phyloP scores from a whole-genome alignment of 805 yeast species.

The Kuraishia ogatae region DNA sequence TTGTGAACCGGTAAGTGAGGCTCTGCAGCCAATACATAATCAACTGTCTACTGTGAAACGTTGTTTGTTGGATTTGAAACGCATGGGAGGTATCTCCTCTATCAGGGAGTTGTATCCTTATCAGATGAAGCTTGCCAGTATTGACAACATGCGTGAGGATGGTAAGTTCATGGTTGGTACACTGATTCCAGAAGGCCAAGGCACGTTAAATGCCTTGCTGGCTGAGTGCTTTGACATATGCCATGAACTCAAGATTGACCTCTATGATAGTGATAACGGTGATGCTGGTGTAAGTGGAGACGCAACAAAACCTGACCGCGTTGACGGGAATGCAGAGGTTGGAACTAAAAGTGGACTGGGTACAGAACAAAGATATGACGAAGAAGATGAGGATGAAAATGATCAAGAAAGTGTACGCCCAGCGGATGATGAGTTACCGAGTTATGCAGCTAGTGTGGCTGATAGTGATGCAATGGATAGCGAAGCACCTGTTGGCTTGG shows the following conservation, averaged over 20 bases:
- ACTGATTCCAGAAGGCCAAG: conserved; percentile 97
- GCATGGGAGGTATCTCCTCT: conserved; percentile 86
- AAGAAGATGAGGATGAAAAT: conserved; percentile 23
- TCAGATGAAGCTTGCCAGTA: conserved; percentile 85
- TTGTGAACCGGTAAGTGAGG: conserved; percentile 92
- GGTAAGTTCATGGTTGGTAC: conserved; percentile 88
- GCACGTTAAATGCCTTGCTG: conserved; percentile 79
- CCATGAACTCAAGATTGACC: conserved; percentile 83
- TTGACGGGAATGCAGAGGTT: conserved; percentile 20
- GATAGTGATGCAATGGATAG: conserved; percentile 12
- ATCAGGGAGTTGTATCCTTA: conserved; percentile 91
- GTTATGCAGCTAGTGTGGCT: conserved; percentile 21
- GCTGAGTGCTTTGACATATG: conserved; percentile 93
- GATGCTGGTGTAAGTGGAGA: conserved; percentile 19
- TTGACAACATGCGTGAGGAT: conserved; percentile 80
- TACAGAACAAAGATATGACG: conserved; percentile 19
- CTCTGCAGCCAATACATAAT: conserved; percentile 87
- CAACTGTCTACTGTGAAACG: conserved; percentile 87
- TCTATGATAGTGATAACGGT: conserved; percentile 43
- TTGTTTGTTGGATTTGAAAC: conserved; percentile 80
- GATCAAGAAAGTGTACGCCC: conserved; percentile 7
- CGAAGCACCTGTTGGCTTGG: conserved; percentile 17
- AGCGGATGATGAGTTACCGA: conserved; percentile 18
- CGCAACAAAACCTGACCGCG: conserved; percentile 14
- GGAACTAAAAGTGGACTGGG: conserved; percentile 28